Percentiles rank a stretch among this genome's conserved stretches.
phyloP scores from a whole-genome alignment of 139 green algal species.

The Dunaliella primolecta region DNA sequence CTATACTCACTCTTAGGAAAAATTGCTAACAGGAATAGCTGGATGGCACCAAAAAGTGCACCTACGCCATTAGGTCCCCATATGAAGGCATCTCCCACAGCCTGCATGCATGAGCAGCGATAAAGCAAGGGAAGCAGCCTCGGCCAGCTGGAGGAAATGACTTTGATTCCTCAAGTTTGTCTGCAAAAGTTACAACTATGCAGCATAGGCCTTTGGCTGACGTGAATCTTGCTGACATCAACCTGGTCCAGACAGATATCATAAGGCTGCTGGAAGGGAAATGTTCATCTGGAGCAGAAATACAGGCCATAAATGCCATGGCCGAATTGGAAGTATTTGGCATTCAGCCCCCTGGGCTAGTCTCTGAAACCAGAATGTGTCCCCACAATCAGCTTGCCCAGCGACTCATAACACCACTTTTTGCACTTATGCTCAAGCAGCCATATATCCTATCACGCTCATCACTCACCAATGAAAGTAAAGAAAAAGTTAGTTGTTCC shows the following conservation, averaged over 20 bases:
- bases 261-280: constrained; percentile 45
- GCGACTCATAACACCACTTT: too few relatives aligned
- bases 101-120: constrained; percentile 13
- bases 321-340: too few relatives aligned
- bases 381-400: too few relatives aligned
- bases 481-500: constrained; percentile 19
- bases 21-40: constrained; percentile 26
- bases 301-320: too few relatives aligned
- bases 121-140: not conserved
- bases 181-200: not conserved
- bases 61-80: constrained; percentile 39
- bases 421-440: too few relatives aligned
- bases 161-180: not conserved
- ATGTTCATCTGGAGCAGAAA: constrained; percentile 64
- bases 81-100: constrained; percentile 43
- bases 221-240: not conserved
- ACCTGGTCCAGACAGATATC: not conserved
- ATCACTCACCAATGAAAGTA: constrained; percentile 11
- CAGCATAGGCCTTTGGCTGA: not conserved
- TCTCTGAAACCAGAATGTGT: too few relatives aligned
- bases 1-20: constrained; percentile 33
- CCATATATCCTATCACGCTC: too few relatives aligned
- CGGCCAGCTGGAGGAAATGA: not conserved
- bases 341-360: too few relatives aligned
- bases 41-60: constrained; percentile 36